Evolutionary conservation across 1,284 basidiomycete genomes (phyloP).

Genomic region (Vanrija humicola): DNA sequence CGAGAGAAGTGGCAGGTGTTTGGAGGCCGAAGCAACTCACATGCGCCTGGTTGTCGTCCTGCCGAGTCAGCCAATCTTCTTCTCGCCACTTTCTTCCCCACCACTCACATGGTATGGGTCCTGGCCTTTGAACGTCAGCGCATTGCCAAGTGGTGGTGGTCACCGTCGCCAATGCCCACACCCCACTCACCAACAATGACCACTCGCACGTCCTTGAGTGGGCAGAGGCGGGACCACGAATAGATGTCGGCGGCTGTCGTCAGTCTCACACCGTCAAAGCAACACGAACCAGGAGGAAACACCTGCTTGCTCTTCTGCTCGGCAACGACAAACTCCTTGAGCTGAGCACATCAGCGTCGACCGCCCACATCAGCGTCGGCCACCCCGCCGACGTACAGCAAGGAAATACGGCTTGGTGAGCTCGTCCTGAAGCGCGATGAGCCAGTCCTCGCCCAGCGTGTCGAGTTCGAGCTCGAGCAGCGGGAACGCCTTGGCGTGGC

Average conservation of each 20-base stretch:
- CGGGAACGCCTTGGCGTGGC: conserved; percentile 18
- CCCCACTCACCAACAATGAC: conserved; percentile 51
- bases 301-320: conserved; percentile 47
- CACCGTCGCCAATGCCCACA: background rate
- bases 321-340: conserved; percentile 43
- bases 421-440: conserved; percentile 48
- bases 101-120: conserved; percentile 50
- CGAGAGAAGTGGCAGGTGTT: too few species aligned
- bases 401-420: conserved; percentile 48
- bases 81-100: too few species aligned
- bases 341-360: conserved; percentile 17
- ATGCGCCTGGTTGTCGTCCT: conserved; percentile 52
- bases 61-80: conserved; percentile 1
- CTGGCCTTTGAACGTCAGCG: conserved; percentile 33
- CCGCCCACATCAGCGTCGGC: background rate
- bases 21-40: conserved; percentile 24
- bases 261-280: background rate
- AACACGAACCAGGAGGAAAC: conserved; percentile 50
- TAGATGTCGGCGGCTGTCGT: conserved; percentile 50
- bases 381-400: background rate
- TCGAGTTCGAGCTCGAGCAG: conserved; percentile 45
- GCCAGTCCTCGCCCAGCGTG: conserved; percentile 50
- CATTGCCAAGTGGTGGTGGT: too few species aligned
- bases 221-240: conserved; percentile 51
- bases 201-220: conserved; percentile 48